Percentiles rank a stretch among this genome's conserved stretches.
Evolutionary conservation across 2,329 filamentous ascomycete genomes (phyloP).

Genomic region (Magnaporthales sp.): DNA sequence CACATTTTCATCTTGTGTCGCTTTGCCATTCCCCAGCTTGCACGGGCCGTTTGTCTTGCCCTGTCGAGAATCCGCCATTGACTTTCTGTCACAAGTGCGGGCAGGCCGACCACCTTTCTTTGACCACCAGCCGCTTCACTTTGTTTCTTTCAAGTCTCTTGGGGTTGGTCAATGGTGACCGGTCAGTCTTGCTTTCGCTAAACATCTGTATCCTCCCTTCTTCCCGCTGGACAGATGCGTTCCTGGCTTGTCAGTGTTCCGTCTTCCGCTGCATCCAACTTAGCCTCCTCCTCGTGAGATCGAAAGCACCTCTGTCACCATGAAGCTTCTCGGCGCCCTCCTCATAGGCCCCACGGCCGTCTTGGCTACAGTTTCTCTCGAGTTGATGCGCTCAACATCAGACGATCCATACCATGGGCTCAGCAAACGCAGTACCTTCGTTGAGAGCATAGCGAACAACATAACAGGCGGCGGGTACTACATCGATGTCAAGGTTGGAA

Average conservation of each 20-base stretch:
- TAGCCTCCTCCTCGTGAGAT: background rate
- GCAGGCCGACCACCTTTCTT: background rate
- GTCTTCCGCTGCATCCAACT: background rate
- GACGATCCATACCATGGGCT: slow-evolving; percentile 3
- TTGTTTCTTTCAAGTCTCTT: background rate
- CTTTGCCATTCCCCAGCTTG: background rate
- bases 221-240: background rate
- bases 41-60: background rate
- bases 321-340: background rate
- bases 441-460: slow-evolving; percentile 40
- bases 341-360: slow-evolving; percentile 1
- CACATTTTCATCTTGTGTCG: background rate
- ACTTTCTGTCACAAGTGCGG: background rate
- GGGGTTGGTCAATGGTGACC: background rate
- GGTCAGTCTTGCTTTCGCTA: background rate
- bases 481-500: slow-evolving; percentile 48
- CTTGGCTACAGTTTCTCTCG: background rate
- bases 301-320: background rate
- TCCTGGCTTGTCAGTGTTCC: background rate
- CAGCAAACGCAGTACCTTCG: slow-evolving; percentile 14
- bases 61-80: background rate
- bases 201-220: background rate
- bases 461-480: slow-evolving; percentile 47
- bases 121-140: background rate
- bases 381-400: slow-evolving; percentile 7